Evolutionary conservation across 495 filamentous ascomycete genomes (phyloP).

Genomic region (Neurospora sp.): DNA sequence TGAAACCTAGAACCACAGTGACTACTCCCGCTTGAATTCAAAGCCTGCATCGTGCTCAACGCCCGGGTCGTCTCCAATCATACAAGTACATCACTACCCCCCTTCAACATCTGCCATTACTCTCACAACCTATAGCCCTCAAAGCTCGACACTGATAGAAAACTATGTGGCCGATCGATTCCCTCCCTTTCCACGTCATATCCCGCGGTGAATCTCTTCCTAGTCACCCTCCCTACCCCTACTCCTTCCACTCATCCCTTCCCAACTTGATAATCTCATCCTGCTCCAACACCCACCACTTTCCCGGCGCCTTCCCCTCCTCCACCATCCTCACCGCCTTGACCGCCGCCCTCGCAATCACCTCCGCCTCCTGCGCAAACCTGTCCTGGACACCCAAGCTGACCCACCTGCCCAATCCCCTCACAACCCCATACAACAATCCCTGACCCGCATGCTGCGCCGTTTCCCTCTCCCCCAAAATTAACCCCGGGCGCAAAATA

Average conservation of each 20-base stretch:
- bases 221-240: not conserved
- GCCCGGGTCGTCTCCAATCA: not conserved
- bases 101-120: not conserved
- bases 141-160: not conserved
- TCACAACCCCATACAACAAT: constrained; percentile 38
- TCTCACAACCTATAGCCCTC: not conserved
- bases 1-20: not conserved
- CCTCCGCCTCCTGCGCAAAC: constrained; percentile 64
- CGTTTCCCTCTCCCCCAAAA: constrained; percentile 54
- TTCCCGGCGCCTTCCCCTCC: constrained; percentile 36
- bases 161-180: not conserved
- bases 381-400: constrained; percentile 44
- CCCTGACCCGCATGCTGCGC: constrained; percentile 42
- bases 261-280: constrained; percentile 41
- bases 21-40: not conserved
- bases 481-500: constrained; percentile 63
- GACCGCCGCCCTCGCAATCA: constrained; percentile 67
- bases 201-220: not conserved
- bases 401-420: constrained; percentile 37
- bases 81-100: not conserved
- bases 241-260: constrained; percentile 29
- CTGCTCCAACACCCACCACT: constrained; percentile 37
- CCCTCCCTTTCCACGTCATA: not conserved
- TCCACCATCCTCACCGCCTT: constrained; percentile 36
- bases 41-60: not conserved